Conservation (phyloP, 179 eudicot species). For the Sideroxylon spinosum region DNA sequence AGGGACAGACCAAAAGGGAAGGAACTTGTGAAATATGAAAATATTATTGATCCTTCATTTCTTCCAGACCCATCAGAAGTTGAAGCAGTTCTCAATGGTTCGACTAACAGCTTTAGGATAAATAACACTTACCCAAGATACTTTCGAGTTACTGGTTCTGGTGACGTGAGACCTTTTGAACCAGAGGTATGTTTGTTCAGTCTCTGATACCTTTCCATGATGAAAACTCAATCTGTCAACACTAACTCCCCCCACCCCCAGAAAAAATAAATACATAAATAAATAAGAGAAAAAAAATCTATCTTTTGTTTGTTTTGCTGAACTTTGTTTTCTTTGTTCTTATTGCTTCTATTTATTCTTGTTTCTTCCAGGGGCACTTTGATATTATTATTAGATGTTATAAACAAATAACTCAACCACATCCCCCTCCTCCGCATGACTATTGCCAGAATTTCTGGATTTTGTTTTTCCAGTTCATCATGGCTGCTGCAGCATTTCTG, state of each 20-base stretch:
- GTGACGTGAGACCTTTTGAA: slow-evolving; percentile 84
- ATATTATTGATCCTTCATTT: slow-evolving; percentile 36
- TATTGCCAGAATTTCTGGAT: background rate
- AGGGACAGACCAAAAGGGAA: slow-evolving; percentile 95
- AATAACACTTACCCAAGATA: slow-evolving; percentile 59
- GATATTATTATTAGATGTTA: background rate
- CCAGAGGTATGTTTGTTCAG: slow-evolving; percentile 50
- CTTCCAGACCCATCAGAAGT: slow-evolving; percentile 64
- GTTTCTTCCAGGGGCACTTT: background rate
- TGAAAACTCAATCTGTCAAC: background rate
- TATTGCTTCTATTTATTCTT: background rate
- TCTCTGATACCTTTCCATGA: slow-evolving; percentile 3
- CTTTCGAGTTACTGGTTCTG: slow-evolving; percentile 93
- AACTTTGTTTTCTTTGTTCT: background rate
- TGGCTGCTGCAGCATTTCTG: background rate
- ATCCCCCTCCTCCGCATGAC: background rate
- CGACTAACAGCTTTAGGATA: slow-evolving; percentile 63
- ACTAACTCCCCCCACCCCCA: background rate
- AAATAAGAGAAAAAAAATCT: too few relatives aligned
- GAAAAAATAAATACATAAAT: too few relatives aligned
- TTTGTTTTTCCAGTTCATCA: background rate
- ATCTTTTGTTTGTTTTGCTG: background rate
- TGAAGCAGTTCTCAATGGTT: slow-evolving; percentile 67
- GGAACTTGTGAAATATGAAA: slow-evolving; percentile 84
- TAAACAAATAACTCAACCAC: background rate